Evolutionary conservation across 2,329 filamentous ascomycete species (phyloP), one percentile per base, ranked within the genome.

Genomic region (Fusarium anthophilum): DNA sequence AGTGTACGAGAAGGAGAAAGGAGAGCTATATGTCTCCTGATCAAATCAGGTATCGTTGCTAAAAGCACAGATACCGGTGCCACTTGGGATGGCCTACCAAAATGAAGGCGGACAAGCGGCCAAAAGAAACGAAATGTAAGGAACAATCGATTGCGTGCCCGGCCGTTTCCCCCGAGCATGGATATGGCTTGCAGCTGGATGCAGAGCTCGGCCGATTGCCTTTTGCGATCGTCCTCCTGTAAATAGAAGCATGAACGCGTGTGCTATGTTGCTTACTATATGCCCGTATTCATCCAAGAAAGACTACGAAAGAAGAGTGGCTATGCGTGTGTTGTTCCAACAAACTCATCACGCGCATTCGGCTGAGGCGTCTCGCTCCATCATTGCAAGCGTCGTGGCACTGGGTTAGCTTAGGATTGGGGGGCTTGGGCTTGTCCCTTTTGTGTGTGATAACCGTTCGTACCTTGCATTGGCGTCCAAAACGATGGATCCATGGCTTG

Each of bases 401-500:
- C 26, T 47, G 47, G 60, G 59, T 58, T 64, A 63, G 66, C 64
- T 63, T n/a, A 32, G 43, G 28, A 35, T 54, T 59, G 43, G 55
- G 41, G 53, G 41, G 30, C 41, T 45, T 45, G 38, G 41, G n/a
- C 65, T 68, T 68, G 37, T 68, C 66, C 66, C 35, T 62, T 69
- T 63, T 63, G 38, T 58, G 55, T 73, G 72, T 75, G 72, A 75
- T 66, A 70, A 56, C 50, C 54, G 63, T 58, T 51, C 72, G 72
- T 75, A 73, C 72, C 72, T 75, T 75, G 72, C 72, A 75, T 75
- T 75, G 72, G 72, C 62, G 72, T 63, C 30, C 35, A 44, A 48
- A 55, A 26, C 28, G 35, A 37, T 65, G 60, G 48, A 55, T 54
- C 43, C 43, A 51, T 51, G 20, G 43, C 54, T 69, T 57, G 68